Conservation (phyloP, 345 rosid species). For the Stellera chamaejasme region DNA sequence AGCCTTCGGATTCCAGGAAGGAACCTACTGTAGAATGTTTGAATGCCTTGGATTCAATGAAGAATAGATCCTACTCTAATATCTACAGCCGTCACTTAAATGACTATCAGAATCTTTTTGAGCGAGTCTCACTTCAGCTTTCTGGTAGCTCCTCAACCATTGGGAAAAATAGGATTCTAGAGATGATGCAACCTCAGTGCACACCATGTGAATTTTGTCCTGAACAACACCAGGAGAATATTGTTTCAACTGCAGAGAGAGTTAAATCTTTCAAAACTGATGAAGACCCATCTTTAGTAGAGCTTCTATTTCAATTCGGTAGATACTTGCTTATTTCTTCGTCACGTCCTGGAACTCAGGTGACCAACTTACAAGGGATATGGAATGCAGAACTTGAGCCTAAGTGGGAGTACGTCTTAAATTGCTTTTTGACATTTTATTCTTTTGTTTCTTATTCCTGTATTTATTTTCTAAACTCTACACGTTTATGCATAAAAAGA, state of each 20-base stretch:
- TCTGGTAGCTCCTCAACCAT: conserved; percentile 32
- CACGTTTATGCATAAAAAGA: too few species aligned
- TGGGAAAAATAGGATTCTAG: conserved; percentile 6
- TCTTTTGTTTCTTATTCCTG: conserved; percentile 7
- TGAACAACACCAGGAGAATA: conserved; percentile 13
- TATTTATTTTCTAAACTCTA: not conserved
- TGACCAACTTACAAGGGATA: conserved; percentile 88
- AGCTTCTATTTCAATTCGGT: conserved; percentile 76
- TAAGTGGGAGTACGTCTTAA: conserved; percentile 72
- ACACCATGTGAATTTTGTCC: conserved; percentile 10
- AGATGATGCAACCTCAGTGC: conserved; percentile 7
- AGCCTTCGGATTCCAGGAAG: conserved; percentile 63
- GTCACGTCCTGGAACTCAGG: conserved; percentile 90
- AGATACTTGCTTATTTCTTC: conserved; percentile 82
- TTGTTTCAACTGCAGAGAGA: conserved; percentile 58
- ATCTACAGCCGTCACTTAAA: conserved; percentile 57
- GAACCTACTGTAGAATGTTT: conserved; percentile 45
- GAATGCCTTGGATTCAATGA: conserved; percentile 29
- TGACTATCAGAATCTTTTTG: conserved; percentile 73
- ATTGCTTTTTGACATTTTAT: conserved; percentile 3
- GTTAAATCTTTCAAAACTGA: conserved; percentile 60
- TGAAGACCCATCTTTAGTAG: conserved; percentile 86
- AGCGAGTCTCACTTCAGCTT: conserved; percentile 63
- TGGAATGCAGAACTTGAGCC: conserved; percentile 85
- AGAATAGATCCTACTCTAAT: conserved; percentile 49